Percentiles rank a stretch among this genome's conserved stretches.
Evolutionary conservation across 208 protist species (phyloP).

Genomic region (Trypanosoma mega): DNA sequence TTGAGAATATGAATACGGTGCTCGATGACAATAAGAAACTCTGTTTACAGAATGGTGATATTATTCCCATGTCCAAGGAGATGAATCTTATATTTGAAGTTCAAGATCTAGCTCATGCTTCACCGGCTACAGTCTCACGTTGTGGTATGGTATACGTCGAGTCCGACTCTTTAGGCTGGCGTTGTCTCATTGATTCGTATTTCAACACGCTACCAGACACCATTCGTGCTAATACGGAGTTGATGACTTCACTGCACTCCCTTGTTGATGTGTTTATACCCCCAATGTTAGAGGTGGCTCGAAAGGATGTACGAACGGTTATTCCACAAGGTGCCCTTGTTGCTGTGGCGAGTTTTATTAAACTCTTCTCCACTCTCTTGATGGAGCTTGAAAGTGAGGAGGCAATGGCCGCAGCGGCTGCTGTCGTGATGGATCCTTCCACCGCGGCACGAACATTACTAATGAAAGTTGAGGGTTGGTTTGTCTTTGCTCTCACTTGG

Average conservation of each 20-base stretch:
- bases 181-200: constrained; percentile 88
- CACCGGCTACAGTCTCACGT: constrained; percentile 96
- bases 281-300: constrained; percentile 79
- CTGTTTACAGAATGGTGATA: constrained; percentile 96
- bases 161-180: constrained; percentile 93
- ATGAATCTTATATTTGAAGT: constrained; percentile 98
- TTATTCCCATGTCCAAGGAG: constrained; percentile 95
- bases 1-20: constrained; percentile 99
- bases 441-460: constrained; percentile 47
- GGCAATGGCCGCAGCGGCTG: constrained; percentile 11
- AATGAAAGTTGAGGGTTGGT: constrained; percentile 88
- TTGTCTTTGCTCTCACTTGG: constrained; percentile 94
- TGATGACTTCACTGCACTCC: constrained; percentile 34
- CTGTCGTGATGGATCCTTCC: constrained; percentile 11
- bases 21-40: constrained; percentile 99
- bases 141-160: constrained; percentile 99
- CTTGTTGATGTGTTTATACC: constrained; percentile 76
- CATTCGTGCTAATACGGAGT: constrained; percentile 37
- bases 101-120: constrained; percentile 95
- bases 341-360: constrained; percentile 78
- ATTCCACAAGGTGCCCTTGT: constrained; percentile 77
- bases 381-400: constrained; percentile 34
- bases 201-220: constrained; percentile 67
- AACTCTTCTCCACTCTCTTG: constrained; percentile 79
- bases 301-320: constrained; percentile 69